phyloP scores from a whole-genome alignment of 148 eudicot species.

The Nyssa sinensis region DNA sequence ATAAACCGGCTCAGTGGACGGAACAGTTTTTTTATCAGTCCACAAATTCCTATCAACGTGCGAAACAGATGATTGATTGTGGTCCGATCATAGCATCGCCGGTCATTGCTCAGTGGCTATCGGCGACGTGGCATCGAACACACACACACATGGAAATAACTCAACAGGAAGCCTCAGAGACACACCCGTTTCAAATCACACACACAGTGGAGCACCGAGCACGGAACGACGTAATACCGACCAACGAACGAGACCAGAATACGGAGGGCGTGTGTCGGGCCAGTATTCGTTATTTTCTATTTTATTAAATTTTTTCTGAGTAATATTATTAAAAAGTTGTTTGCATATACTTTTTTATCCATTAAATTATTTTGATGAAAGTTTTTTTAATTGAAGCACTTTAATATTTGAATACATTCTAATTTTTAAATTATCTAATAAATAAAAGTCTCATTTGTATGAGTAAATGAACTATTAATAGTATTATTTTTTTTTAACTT shows the following conservation, averaged over 20 bases:
- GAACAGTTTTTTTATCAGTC: constrained; percentile 28
- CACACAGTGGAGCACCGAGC: constrained; percentile 44
- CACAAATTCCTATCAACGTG: constrained; percentile 72
- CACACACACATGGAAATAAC: not conserved
- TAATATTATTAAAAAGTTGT: too few relatives aligned
- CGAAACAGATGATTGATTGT: constrained; percentile 48
- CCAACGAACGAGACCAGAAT: constrained; percentile 18
- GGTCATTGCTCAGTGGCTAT: constrained; percentile 60
- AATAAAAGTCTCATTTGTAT: too few relatives aligned
- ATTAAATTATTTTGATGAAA: too few relatives aligned
- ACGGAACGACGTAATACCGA: constrained; percentile 31
- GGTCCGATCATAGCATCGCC: constrained; percentile 74
- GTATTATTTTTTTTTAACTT: too few relatives aligned
- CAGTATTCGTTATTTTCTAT: too few relatives aligned
- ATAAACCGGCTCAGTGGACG: constrained; percentile 67
- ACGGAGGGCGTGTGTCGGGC: constrained; percentile 15
- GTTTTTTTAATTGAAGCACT: too few relatives aligned
- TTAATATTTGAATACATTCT: too few relatives aligned
- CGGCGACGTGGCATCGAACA: constrained; percentile 75
- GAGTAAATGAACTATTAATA: too few relatives aligned
- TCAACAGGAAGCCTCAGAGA: constrained; percentile 52
- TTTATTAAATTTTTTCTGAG: too few relatives aligned
- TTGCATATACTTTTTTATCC: too few relatives aligned
- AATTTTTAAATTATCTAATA: too few relatives aligned
- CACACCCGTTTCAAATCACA: constrained; percentile 57